phyloP scores from a whole-genome alignment of 371 early-diverging fungal species.

The Cladochytrium tenue region DNA sequence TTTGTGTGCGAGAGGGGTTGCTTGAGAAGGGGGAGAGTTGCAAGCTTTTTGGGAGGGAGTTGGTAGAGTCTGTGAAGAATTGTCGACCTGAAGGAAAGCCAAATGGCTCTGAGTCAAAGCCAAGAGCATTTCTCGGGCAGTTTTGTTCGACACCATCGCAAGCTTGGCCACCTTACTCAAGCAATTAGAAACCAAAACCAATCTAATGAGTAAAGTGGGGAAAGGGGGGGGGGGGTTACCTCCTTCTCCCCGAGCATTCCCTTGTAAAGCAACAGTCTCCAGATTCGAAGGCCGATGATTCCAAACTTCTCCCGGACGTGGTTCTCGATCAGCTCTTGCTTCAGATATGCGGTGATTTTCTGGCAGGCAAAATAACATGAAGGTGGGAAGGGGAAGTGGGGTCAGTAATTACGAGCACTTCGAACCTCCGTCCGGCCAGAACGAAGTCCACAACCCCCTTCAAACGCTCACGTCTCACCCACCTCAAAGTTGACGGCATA shows the following conservation, averaged over 20 bases:
- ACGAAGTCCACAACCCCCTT: neutral
- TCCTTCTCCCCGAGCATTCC: conserved; percentile 85
- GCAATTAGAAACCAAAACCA: neutral
- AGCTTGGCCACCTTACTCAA: conserved; percentile 63
- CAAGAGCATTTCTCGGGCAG: conserved; percentile 70
- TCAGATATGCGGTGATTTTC: conserved; percentile 49
- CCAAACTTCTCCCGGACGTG: conserved; percentile 76
- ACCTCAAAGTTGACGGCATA: conserved; percentile 56
- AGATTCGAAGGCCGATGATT: conserved; percentile 68
- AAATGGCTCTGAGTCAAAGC: conserved; percentile 68
- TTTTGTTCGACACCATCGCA: conserved; percentile 75
- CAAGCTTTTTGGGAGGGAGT: no score
- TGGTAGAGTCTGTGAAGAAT: no score
- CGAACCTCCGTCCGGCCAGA: neutral
- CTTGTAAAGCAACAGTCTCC: conserved; percentile 72
- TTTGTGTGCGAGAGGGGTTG: no score
- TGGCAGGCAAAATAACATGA: neutral
- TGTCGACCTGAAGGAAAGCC: conserved; percentile 75
- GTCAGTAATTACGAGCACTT: neutral
- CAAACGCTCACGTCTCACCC: no score
- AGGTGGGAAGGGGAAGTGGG: neutral
- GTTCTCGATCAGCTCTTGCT: conserved; percentile 64
- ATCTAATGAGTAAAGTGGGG: no score
- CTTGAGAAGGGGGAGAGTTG: no score
- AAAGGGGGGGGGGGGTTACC: conserved; percentile 23